A percentile compares a stretch with the other conserved stretches of the same genome.
Conservation (phyloP, 2,329 filamentous ascomycete species). For the Fusarium albosuccineum region DNA sequence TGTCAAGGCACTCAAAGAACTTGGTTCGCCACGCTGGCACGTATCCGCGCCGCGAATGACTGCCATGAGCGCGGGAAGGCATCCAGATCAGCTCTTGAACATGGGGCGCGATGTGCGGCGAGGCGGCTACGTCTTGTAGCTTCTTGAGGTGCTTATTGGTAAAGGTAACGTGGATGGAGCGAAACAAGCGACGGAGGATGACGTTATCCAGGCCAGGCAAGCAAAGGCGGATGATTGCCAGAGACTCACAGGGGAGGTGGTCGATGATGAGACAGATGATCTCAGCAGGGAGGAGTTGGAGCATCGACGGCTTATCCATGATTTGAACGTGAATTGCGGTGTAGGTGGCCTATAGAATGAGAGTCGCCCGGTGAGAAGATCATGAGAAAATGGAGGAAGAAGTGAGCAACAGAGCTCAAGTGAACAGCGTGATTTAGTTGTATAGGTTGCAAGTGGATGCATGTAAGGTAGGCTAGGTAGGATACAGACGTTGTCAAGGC, state of each 20-base stretch:
- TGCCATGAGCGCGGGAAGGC: neutral
- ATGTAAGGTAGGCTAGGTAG: no score
- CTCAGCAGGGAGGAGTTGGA: neutral
- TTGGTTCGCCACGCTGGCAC: neutral
- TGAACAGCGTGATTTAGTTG: no score
- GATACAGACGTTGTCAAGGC: no score
- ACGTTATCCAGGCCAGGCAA: neutral
- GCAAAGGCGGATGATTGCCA: neutral
- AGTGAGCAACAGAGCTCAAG: no score
- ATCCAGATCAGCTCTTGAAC: constrained; percentile 5
- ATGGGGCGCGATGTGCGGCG: neutral
- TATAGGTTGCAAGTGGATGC: no score
- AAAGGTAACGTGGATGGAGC: neutral
- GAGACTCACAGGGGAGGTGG: neutral
- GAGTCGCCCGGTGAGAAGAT: no score
- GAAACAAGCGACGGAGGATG: neutral
- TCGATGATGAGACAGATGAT: neutral
- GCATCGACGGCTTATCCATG: neutral
- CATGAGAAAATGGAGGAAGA: no score
- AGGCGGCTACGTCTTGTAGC: neutral
- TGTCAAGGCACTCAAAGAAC: neutral
- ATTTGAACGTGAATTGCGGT: neutral
- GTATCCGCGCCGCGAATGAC: neutral
- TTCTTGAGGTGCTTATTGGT: neutral
- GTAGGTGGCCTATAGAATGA: no score